Conservation (phyloP, 495 filamentous ascomycete genomes). For the Penicillium longicatenatum region DNA sequence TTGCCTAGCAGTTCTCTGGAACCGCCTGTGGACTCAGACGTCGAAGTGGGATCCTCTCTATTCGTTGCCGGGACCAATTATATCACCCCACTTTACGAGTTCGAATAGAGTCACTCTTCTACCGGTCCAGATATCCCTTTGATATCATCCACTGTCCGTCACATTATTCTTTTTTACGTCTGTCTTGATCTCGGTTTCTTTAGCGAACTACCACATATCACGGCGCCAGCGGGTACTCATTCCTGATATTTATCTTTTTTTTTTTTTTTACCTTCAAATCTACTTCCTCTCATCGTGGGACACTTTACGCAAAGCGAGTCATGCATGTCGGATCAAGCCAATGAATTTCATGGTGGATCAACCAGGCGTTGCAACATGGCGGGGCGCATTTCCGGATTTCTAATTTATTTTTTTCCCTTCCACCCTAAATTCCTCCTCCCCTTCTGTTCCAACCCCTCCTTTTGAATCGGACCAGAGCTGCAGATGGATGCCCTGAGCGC, state of each 20-base stretch:
- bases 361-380: slow-evolving; percentile 16
- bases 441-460: slow-evolving; percentile 18
- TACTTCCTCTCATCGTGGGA: not conserved
- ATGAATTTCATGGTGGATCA: slow-evolving; percentile 15
- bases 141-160: not conserved
- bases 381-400: slow-evolving; percentile 10
- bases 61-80: slow-evolving; percentile 9
- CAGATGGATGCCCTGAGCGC: slow-evolving; percentile 10
- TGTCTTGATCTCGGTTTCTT: slow-evolving; percentile 18
- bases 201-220: slow-evolving; percentile 30
- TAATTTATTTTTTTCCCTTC: slow-evolving; percentile 1
- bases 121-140: not conserved
- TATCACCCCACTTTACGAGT: slow-evolving; percentile 12
- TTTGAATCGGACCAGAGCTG: slow-evolving; percentile 15
- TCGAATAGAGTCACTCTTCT: slow-evolving; percentile 10
- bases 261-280: not conserved
- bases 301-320: slow-evolving; percentile 14
- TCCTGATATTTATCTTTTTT: slow-evolving; percentile 3
- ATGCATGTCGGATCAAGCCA: slow-evolving; percentile 11
- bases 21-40: not conserved
- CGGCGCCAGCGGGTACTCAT: slow-evolving; percentile 20
- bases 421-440: not conserved
- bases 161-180: not conserved
- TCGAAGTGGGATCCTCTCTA: slow-evolving; percentile 1
- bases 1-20: not conserved